These are phyloP conservation scores for Ustilago hordei DNA, from an alignment of 1,284 basidiomycete species.

Conservation along the genomic window DNA sequence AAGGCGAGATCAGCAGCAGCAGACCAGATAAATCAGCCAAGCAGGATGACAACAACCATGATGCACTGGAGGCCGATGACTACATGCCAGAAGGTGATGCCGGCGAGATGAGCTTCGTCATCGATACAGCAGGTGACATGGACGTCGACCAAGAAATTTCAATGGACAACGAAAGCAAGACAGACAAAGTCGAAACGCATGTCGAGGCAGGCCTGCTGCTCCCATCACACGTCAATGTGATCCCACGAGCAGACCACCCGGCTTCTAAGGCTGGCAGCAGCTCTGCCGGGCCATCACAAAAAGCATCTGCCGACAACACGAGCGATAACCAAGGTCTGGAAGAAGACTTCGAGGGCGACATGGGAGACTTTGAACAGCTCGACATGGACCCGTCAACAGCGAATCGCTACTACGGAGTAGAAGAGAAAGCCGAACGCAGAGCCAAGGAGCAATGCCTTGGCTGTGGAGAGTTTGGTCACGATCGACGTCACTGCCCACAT, in stretches of 20 bases:
- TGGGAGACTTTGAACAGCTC: constrained; percentile 57
- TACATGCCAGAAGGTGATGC: constrained; percentile 14
- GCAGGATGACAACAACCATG: constrained; percentile 12
- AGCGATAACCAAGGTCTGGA: constrained; percentile 21
- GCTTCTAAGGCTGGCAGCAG: constrained; percentile 8
- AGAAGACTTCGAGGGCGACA: constrained; percentile 31
- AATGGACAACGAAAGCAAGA: constrained; percentile 23
- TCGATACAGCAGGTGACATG: constrained; percentile 49
- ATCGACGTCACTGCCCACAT: constrained; percentile 55
- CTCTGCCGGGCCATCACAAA: neutral
- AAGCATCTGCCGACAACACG: neutral
- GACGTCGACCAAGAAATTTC: constrained; percentile 42
- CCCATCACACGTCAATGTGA: constrained; percentile 34
- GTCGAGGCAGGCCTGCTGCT: constrained; percentile 40
- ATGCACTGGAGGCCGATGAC: constrained; percentile 10
- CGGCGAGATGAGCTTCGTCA: constrained; percentile 43
- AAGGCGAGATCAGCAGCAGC: neutral
- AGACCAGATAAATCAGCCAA: neutral
- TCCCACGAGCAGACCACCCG: constrained; percentile 7
- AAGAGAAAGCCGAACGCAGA: constrained; percentile 50
- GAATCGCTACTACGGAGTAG: constrained; percentile 57
- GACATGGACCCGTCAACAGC: constrained; percentile 49
- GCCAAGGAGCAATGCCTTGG: constrained; percentile 50
- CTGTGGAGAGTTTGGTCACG: constrained; percentile 61
- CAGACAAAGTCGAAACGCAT: constrained; percentile 25